Percentiles rank a stretch among this genome's conserved stretches.
These are phyloP conservation scores for Penicillium nordicum DNA, from an alignment of 2,329 filamentous ascomycete genomes.

Conservation along the genomic window DNA sequence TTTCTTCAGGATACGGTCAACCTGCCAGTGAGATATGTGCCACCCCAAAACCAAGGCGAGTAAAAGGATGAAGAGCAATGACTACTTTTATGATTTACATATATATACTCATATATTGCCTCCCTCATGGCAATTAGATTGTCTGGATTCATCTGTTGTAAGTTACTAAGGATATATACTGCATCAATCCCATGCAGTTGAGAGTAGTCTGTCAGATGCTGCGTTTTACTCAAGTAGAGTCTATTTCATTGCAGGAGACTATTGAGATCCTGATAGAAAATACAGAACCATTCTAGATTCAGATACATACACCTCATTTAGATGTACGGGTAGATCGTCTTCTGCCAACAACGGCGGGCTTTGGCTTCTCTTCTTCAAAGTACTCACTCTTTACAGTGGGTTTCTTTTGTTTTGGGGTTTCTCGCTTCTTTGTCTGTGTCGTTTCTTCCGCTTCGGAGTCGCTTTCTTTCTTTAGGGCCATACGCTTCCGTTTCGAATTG, in stretches of 20 bases:
- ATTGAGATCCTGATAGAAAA: background rate
- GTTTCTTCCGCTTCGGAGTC: slow-evolving; percentile 25
- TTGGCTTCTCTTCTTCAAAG: slow-evolving; percentile 17
- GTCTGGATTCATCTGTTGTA: background rate
- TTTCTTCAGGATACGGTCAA: slow-evolving; percentile 4
- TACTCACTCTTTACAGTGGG: slow-evolving; percentile 25
- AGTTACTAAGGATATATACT: background rate
- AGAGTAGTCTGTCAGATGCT: background rate
- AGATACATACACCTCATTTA: background rate
- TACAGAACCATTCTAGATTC: background rate
- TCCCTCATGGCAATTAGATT: background rate
- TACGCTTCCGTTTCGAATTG: slow-evolving; percentile 34
- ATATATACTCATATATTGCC: background rate
- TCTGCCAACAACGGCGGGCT: slow-evolving; percentile 14
- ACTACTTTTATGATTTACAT: background rate
- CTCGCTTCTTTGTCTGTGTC: slow-evolving; percentile 25
- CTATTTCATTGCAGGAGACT: no score
- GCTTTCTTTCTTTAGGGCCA: slow-evolving; percentile 27
- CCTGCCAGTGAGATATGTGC: background rate
- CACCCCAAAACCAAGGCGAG: background rate
- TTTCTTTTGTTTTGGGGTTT: slow-evolving; percentile 23
- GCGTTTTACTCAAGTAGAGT: background rate
- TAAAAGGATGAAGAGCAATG: background rate
- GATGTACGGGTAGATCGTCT: slow-evolving; percentile 31
- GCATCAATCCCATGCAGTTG: background rate